Evolutionary conservation across 257 asterid species (phyloP).

Genomic region (Solanum verrucosum): DNA sequence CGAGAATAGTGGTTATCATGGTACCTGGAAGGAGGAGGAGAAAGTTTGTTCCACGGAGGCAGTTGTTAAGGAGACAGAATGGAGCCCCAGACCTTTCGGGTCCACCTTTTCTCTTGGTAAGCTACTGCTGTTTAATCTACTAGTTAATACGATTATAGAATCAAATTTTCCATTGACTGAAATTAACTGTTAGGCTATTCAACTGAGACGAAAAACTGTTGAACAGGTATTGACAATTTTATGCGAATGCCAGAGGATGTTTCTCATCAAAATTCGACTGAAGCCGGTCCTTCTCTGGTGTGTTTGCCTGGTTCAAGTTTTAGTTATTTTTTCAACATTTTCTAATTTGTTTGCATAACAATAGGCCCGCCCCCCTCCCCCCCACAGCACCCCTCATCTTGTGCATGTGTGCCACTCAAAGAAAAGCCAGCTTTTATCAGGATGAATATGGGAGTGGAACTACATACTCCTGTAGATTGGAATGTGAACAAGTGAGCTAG

Average conservation of each 20-base stretch:
- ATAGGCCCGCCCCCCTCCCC: not conserved
- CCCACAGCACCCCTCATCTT: not conserved
- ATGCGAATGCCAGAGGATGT: slow-evolving; percentile 13
- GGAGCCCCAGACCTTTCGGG: slow-evolving; percentile 21
- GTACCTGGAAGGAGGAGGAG: slow-evolving; percentile 20
- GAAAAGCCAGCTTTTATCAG: not conserved
- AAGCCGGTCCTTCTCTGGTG: slow-evolving; percentile 38
- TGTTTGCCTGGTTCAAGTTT: slow-evolving; percentile 19
- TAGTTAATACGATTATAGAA: not conserved
- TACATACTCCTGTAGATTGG: not conserved
- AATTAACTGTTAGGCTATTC: slow-evolving; percentile 28
- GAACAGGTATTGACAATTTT: slow-evolving; percentile 20
- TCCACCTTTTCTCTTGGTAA: slow-evolving; percentile 36
- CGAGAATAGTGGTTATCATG: slow-evolving; percentile 21
- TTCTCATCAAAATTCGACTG: slow-evolving; percentile 20
- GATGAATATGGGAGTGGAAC: not conserved
- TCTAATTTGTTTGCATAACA: not conserved
- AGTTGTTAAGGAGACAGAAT: slow-evolving; percentile 22
- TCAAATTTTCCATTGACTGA: slow-evolving; percentile 6
- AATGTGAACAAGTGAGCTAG: not conserved
- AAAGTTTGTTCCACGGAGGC: slow-evolving; percentile 17
- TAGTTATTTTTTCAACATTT: not conserved
- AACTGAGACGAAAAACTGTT: slow-evolving; percentile 9
- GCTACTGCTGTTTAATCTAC: not conserved
- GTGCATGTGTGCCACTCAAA: not conserved